Conservation (phyloP, 2,329 filamentous ascomycete species). For the Cladophialophora immunda region DNA sequence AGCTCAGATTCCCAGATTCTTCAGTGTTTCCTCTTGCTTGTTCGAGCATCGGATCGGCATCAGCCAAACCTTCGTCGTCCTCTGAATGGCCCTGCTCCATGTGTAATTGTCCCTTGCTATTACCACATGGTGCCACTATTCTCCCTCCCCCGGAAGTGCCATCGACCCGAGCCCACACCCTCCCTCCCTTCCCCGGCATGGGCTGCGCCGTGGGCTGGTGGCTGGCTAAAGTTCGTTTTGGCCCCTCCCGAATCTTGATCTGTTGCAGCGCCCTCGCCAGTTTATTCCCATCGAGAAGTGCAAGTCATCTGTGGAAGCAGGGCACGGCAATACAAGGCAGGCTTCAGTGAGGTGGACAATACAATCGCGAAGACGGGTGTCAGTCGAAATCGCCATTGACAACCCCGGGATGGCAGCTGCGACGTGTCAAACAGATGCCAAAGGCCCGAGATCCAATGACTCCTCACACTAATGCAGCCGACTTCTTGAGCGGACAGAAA, state of each 20-base stretch:
- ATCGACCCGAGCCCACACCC: not conserved
- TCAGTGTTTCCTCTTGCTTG: not conserved
- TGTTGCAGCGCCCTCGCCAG: not conserved
- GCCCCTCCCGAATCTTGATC: not conserved
- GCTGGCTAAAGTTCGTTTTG: conserved; percentile 1
- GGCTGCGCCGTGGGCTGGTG: not conserved
- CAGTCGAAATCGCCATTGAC: conserved; percentile 22
- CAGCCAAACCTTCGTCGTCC: not conserved
- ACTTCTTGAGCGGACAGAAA: conserved; percentile 6
- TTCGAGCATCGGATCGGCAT: conserved; percentile 1
- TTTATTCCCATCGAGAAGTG: not conserved
- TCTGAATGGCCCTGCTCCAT: not conserved
- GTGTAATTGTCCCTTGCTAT: not conserved
- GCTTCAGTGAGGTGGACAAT: conserved; percentile 20
- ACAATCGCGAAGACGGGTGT: conserved; percentile 2
- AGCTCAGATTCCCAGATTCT: not conserved
- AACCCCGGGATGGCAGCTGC: conserved; percentile 32
- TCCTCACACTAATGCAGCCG: conserved; percentile 28
- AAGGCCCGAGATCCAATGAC: conserved; percentile 7
- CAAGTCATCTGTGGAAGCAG: not conserved
- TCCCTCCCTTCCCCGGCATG: not conserved
- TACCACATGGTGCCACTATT: not conserved
- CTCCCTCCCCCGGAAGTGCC: not conserved
- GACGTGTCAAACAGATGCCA: conserved; percentile 13
- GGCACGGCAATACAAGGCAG: not conserved